Base-by-base conservation (phyloP, 257 asterid genomes). In the Coffea canephora region DNA sequence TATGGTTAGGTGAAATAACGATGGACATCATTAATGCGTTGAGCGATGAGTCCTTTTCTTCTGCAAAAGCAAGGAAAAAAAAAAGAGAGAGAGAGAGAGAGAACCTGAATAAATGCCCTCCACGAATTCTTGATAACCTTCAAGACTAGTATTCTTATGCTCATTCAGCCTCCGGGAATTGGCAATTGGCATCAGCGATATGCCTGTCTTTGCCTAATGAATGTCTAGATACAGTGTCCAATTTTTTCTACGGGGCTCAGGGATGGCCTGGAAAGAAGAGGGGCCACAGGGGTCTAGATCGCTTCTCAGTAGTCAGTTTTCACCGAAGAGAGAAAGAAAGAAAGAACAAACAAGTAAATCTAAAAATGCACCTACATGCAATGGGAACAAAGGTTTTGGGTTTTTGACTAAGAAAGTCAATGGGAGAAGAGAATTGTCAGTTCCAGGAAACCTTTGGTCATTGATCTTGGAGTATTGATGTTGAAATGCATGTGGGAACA, bases 401-500 rank as follows among this genome's bases (percentile, higher is more conserved):
- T 4, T 39, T 69, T 69, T 21, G 10, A 69, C 41, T 36, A 16
- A 3, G 2, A 48, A 16, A 39, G 78, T 59, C 69, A 39, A 21
- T 21, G 23, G 36, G 57, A 41, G 31, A 43, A 8, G 13, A 13
- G 4, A 21, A 34, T 49, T 4, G 1, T 2, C 31, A 19, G 27
- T 41, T 21, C 14, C 27, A 11, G 31, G 16, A 74, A 68, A 18
- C 52, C 54, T 81, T 75, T 69, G 46, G 0, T 5, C 23, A 36
- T 41, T 41, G 31, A 43, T 15, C 55, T 9, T 19, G 14, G 31
- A n/a, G n/a, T 64, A 77, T 25, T 62, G 84, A 85, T 74, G 77
- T 64, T 77, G 88, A 80, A 73, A 27, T 73, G 75, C 68, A 45
- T 43, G 69, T 75, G 78, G 71, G 50, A 70, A 31, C 50, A 59